Evolutionary conservation across 169 alveolate genomes (phyloP), one percentile per base, ranked within the genome.

Genomic region (Plasmodium gonderi): DNA sequence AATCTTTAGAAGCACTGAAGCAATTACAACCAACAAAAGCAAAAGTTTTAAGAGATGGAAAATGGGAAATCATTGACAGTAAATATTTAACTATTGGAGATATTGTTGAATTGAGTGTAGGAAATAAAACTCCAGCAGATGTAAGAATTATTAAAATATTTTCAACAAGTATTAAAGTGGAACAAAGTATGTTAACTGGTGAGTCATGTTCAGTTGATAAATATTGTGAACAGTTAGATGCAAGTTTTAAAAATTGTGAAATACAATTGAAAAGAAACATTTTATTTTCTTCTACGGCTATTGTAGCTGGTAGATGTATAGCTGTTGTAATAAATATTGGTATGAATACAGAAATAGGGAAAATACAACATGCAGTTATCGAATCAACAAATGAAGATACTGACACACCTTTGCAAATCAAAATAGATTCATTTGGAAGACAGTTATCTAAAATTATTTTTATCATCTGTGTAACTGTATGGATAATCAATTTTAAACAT

Each of bases 81-180:
- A 97, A 96, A 44, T 96, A 95, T 40, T 95, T 99, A 60, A 99
- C 99, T 26, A 98, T 99, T 7, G 99, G 99, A 29, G 99, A 99
- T 95, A 95, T 99, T 11, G 98, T 99, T 36, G 98, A 98, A 80
- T 97, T 98, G 42, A 96, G 98, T 36, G 97, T 96, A 14, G 99
- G 99, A 1, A 99, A 99, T 95, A 98, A 98, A 95, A 97, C 98
- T 0, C 99, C 99, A 0, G 99, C 99, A 1, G 99, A 99, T 95
- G 94, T 98, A 29, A 97, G 99, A 67, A 96, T 98, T n/a, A 96
- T 97, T 64, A 93, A 97, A 79, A 91, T 99, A 33, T 97, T 95
- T 67, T 98, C 99, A 14, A 97, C 99, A 6, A 96, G 99, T 29
- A 95, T 98, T 33, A 97, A 98, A 67, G 98, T 98, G 1, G 99